phyloP scores from a whole-genome alignment of 2,329 filamentous ascomycete species.

The Aspergillus ruber region DNA sequence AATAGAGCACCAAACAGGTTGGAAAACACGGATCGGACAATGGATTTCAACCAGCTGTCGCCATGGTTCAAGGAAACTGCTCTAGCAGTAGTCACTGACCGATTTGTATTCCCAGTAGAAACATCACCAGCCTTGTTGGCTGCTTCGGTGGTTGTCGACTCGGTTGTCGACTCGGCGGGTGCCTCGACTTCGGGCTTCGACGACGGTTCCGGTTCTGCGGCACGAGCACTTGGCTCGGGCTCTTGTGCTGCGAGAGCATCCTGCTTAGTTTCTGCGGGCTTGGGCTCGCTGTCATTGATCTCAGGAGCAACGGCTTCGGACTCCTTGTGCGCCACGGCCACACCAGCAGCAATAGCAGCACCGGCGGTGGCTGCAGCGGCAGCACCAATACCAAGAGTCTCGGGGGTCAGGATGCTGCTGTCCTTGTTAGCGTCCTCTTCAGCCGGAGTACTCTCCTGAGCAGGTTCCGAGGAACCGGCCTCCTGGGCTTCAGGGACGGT shows the following conservation, averaged over 20 bases:
- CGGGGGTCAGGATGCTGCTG: slow-evolving; percentile 13
- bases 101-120: slow-evolving; percentile 30
- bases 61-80: slow-evolving; percentile 32
- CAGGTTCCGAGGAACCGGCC: slow-evolving; percentile 1
- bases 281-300: slow-evolving; percentile 10
- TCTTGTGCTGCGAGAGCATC: slow-evolving; percentile 12
- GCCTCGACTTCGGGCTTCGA: slow-evolving; percentile 42
- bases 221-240: slow-evolving; percentile 27
- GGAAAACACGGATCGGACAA: slow-evolving; percentile 35
- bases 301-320: slow-evolving; percentile 8
- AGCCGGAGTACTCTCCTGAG: slow-evolving; percentile 8
- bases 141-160: slow-evolving; percentile 8
- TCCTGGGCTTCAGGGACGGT: slow-evolving; percentile 1
- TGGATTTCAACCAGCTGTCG: slow-evolving; percentile 36
- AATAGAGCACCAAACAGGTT: slow-evolving; percentile 36
- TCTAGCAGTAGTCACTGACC: slow-evolving; percentile 26
- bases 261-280: slow-evolving; percentile 19
- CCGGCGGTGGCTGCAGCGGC: slow-evolving; percentile 20
- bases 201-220: slow-evolving; percentile 73
- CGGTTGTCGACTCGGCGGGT: slow-evolving; percentile 4
- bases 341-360: slow-evolving; percentile 17
- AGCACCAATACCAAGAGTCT: slow-evolving; percentile 21
- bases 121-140: slow-evolving; percentile 19
- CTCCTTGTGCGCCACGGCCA: slow-evolving; percentile 15
- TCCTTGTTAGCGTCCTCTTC: slow-evolving; percentile 13